Conservation (phyloP, 805 yeast genomes). For the Starmerella sp. region DNA sequence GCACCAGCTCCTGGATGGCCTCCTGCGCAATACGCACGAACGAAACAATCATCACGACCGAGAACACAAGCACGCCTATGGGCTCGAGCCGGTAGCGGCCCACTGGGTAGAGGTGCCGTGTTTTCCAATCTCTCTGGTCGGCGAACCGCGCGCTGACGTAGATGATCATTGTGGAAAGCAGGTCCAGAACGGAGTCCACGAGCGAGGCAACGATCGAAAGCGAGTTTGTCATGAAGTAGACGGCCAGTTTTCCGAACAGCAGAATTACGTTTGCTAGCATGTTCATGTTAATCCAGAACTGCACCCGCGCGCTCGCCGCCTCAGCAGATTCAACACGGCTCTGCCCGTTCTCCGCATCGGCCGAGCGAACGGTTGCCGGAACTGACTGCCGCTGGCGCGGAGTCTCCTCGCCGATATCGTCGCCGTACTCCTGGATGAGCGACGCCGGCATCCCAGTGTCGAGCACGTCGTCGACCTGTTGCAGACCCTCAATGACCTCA, state of each 20-base stretch:
- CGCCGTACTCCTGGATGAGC: conserved; percentile 52
- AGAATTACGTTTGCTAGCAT: conserved; percentile 46
- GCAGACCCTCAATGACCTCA: conserved; percentile 43
- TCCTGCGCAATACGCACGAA: conserved; percentile 63
- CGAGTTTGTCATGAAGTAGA: conserved; percentile 54
- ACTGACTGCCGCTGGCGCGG: conserved; percentile 20
- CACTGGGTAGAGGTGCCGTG: conserved; percentile 42
- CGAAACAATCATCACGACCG: conserved; percentile 57
- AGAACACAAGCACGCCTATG: conserved; percentile 62
- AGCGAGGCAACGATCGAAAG: conserved; percentile 69
- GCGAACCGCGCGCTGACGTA: conserved; percentile 42
- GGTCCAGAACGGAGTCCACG: conserved; percentile 65
- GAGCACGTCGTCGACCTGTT: conserved; percentile 50
- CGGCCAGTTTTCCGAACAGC: conserved; percentile 48
- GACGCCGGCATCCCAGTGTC: conserved; percentile 60
- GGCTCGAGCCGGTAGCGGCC: conserved; percentile 69
- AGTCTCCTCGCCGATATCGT: conserved; percentile 25
- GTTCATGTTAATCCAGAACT: conserved; percentile 52
- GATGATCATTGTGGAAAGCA: conserved; percentile 63
- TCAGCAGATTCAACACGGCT: background rate
- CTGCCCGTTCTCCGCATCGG: background rate
- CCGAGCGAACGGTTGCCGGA: background rate
- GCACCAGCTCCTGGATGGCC: conserved; percentile 41
- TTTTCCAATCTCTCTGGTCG: conserved; percentile 36
- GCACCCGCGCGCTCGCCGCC: conserved; percentile 30